These are phyloP conservation scores for Dictyostelium purpureum DNA, from an alignment of 78 protist genomes.

Conservation along the genomic window DNA sequence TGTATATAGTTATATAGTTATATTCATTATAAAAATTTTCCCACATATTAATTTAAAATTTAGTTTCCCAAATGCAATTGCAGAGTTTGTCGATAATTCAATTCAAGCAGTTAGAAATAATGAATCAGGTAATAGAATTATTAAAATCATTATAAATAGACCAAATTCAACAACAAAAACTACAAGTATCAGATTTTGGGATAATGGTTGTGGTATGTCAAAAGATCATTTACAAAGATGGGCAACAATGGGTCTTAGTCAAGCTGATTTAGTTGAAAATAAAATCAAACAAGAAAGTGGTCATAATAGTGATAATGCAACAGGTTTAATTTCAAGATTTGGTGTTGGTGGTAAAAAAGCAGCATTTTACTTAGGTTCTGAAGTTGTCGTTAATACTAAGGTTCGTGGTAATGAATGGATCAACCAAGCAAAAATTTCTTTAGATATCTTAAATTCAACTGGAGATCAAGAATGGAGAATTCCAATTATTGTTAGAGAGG, in stretches of 20 bases:
- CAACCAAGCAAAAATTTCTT: slow-evolving; percentile 48
- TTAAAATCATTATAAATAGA: slow-evolving; percentile 20
- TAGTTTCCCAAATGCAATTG: slow-evolving; percentile 74
- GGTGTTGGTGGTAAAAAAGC: slow-evolving; percentile 84
- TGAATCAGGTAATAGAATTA: slow-evolving; percentile 3
- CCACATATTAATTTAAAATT: not conserved
- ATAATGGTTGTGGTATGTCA: slow-evolving; percentile 81
- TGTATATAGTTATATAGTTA: too few species aligned
- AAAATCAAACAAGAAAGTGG: not conserved
- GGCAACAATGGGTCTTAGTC: slow-evolving; percentile 82
- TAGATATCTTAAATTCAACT: slow-evolving; percentile 49
- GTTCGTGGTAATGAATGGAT: slow-evolving; percentile 13
- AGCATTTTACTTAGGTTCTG: slow-evolving; percentile 72
- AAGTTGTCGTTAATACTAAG: slow-evolving; percentile 46
- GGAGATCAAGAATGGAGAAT: slow-evolving; percentile 77
- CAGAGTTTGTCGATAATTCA: slow-evolving; percentile 79
- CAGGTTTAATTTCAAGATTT: slow-evolving; percentile 75
- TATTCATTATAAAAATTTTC: not conserved
- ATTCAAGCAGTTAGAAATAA: slow-evolving; percentile 78
- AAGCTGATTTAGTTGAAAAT: slow-evolving; percentile 32
- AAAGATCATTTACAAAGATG: slow-evolving; percentile 71
- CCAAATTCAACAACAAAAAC: slow-evolving; percentile 6
- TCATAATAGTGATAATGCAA: not conserved
- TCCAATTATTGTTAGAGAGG: slow-evolving; percentile 48
- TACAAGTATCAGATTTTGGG: slow-evolving; percentile 54